Base-by-base conservation (phyloP, 768 basidiomycete genomes). In the Exidia glandulosa region DNA sequence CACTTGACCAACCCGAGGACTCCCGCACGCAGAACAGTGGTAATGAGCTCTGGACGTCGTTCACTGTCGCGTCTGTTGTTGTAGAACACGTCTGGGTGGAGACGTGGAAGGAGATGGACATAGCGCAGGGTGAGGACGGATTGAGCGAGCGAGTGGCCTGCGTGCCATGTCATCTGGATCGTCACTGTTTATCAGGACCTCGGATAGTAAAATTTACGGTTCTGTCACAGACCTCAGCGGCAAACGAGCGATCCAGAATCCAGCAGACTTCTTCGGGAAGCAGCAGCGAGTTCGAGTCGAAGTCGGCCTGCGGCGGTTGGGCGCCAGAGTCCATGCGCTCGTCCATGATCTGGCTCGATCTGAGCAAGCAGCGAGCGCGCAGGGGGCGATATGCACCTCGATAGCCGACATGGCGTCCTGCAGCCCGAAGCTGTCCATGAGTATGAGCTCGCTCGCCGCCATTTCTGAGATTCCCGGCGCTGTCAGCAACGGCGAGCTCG, bases 351-450 rank as follows among this genome's bases (percentile, higher is more conserved):
- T 94, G 71, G 9, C 47, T 13, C 36, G 52, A 61, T 50, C 57
- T 33, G 45, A 12, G 57, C n/a, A 37, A 59, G 36, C 36, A 36
- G 50, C 61, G 63, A 62, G 62, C 63, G 57, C 65, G 62, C 59
- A 58, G 55, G 63, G 37, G 59, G 55, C 47, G 60, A 60, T 31
- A 45, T 16, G n/a, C 68, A 88, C 90, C 81, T 94, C 88, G 59
- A 96, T 84, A 14, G 91, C 89, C 65, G 88, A 88, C 93, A 97
- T 95, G n/a, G 91, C 86, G 62, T 97, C 94, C 62, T 86, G 80
- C 54, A 95, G 76, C 19, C 82, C 81, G 64, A 91, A 87, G 32
- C 80, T 82, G 1, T 84, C 80, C 66, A 82, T 83, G 33, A 90
- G 78, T 5, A 93, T 61, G 60, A 92, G 73, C 36, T 77, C 77